Conservation (phyloP, 2,329 filamentous ascomycete species). For the Capronia epimyces region DNA sequence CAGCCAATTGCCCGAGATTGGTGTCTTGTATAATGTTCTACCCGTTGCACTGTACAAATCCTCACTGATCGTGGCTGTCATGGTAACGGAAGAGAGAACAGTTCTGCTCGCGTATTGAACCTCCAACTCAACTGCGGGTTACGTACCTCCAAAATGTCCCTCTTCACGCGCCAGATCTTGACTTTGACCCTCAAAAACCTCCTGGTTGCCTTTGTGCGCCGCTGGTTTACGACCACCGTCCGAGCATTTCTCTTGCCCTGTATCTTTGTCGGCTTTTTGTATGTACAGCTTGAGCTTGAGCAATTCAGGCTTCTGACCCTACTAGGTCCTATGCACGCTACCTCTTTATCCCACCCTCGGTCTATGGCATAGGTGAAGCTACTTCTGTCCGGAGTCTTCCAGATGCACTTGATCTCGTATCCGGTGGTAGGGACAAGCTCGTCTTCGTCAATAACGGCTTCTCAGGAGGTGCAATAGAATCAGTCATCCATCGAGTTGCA, state of each 20-base stretch:
- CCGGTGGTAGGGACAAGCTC: slow-evolving; percentile 60
- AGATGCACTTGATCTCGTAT: slow-evolving; percentile 56
- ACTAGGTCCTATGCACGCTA: slow-evolving; percentile 66
- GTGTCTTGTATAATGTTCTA: neutral
- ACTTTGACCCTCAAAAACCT: slow-evolving; percentile 55
- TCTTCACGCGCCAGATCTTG: slow-evolving; percentile 49
- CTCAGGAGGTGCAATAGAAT: slow-evolving; percentile 63
- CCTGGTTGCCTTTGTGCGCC: slow-evolving; percentile 49
- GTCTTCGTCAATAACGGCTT: slow-evolving; percentile 73
- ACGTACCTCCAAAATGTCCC: slow-evolving; percentile 32
- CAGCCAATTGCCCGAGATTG: neutral
- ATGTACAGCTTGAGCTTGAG: slow-evolving; percentile 8
- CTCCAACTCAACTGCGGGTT: too few species aligned
- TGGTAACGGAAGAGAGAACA: too few species aligned
- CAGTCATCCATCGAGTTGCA: slow-evolving; percentile 60
- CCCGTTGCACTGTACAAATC: neutral
- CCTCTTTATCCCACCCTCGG: slow-evolving; percentile 71
- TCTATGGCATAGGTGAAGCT: slow-evolving; percentile 64
- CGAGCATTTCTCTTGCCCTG: slow-evolving; percentile 54
- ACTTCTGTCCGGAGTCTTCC: slow-evolving; percentile 58
- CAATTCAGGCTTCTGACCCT: slow-evolving; percentile 35
- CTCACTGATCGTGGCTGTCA: neutral
- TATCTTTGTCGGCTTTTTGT: slow-evolving; percentile 47
- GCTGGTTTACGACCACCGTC: slow-evolving; percentile 50
- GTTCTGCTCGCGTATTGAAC: too few species aligned